A percentile compares a stretch with the other conserved stretches of the same genome.
These are phyloP conservation scores for Penicillium corylophilum DNA, from an alignment of 2,329 filamentous ascomycete genomes.

Conservation along the genomic window DNA sequence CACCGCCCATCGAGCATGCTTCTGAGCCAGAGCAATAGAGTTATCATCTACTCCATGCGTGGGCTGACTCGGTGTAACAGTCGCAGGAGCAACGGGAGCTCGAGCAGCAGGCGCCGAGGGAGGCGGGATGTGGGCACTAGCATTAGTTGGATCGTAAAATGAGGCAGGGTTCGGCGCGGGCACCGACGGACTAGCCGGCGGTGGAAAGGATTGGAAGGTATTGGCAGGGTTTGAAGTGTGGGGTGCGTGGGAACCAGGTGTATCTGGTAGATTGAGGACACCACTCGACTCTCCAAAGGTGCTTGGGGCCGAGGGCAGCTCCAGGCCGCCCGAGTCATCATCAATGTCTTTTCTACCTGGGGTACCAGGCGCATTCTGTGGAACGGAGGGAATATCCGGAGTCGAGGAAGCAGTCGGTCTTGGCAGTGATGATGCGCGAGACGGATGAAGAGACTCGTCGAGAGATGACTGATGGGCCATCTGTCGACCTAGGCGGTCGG, in stretches of 20 bases:
- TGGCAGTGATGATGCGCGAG: conserved; percentile 42
- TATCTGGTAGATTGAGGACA: conserved; percentile 34
- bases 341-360: conserved; percentile 36
- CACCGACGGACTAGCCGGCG: conserved; percentile 33
- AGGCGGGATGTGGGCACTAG: conserved; percentile 18
- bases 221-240: conserved; percentile 21
- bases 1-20: conserved; percentile 95
- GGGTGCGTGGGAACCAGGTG: conserved; percentile 20
- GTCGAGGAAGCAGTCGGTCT: conserved; percentile 26
- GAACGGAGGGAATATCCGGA: conserved; percentile 25
- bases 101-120: conserved; percentile 19
- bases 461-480: conserved; percentile 50
- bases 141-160: conserved; percentile 20
- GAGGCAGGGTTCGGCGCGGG: conserved; percentile 24
- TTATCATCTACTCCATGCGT: conserved; percentile 62
- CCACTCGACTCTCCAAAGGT: conserved; percentile 33
- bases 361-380: conserved; percentile 26
- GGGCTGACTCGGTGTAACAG: conserved; percentile 22
- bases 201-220: conserved; percentile 43
- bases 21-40: conserved; percentile 76
- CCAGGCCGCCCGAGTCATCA: conserved; percentile 29
- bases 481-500: conserved; percentile 46
- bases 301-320: conserved; percentile 41
- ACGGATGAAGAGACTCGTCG: conserved; percentile 52
- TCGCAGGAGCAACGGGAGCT: conserved; percentile 26